Evolutionary conservation across 2,329 filamentous ascomycete species (phyloP), one percentile per base, ranked within the genome.

Genomic region (Pyrenophora graminea): DNA sequence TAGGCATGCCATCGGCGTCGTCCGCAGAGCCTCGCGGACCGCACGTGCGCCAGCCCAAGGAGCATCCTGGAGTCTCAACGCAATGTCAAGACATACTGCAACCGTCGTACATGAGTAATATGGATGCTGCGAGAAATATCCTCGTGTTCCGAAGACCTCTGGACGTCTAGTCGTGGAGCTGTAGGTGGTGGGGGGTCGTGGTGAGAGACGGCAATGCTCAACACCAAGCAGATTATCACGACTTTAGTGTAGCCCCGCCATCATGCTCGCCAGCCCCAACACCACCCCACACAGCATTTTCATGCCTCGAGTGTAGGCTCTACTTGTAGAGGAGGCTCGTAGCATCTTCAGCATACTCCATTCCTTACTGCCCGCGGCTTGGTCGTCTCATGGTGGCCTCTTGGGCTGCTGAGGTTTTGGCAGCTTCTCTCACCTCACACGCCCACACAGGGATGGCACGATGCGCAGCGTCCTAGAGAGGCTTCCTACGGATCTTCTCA

Each of bases 221-320:
- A 55, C 52, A 55, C 47, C 52, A 55, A 34, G 38, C 36, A 15
- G 15, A 33, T 18, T 32, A 51, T 55, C 48, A 32, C 19, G 40
- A 19, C 23, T 48, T 27, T 19, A 15, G 13, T 21, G n/a, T 25
- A 18, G 38, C 48, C 44, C 17, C 6, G 19, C 47, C 39, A 25
- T 39, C 39, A 36, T 15, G 32, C n/a, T 21, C 36, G 17, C 18
- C 15, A 36, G 3, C 39, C 5, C 39, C 31, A 39, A 25, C 25
- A 31, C 42, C 38, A 30, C 40, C 37, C 42, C 48, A 3, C 23
- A 55, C 44, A 30, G 10, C 27, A 5, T 30, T 9, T 12, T 10
- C 27, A 30, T 12, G 27, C 27, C 27, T 12, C 27, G 2, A 10
- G 27, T 1, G 3, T 30, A 30, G 9, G 27, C 27, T 30, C 27